Evolutionary conservation across 169 alveolate species (phyloP).

Genomic region (Eimeria maxima): DNA sequence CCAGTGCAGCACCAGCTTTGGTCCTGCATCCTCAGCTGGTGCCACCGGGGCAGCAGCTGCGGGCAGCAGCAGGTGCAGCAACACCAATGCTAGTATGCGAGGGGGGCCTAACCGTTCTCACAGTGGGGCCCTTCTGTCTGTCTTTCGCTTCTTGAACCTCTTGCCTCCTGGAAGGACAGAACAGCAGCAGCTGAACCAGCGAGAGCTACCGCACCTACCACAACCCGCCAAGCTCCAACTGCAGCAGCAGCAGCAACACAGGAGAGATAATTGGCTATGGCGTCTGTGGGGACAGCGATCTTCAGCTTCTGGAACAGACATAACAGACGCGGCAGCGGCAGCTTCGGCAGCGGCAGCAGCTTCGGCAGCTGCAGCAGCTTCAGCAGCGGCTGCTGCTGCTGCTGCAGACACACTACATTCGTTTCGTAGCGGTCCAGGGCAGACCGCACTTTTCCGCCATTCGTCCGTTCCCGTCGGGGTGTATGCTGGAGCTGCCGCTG

Average conservation of each 20-base stretch:
- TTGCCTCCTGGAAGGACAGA: conserved; percentile 65
- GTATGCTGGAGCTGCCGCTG: conserved; percentile 57
- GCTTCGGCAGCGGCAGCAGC: conserved; percentile 67
- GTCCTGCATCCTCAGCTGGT: conserved; percentile 34
- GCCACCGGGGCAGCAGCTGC: conserved; percentile 34
- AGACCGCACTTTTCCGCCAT: conserved; percentile 42
- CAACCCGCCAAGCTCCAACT: conserved; percentile 73
- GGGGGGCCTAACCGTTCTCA: conserved; percentile 51
- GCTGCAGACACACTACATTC: conserved; percentile 32
- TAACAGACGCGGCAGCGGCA: conserved; percentile 57
- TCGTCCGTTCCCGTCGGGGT: conserved; percentile 62
- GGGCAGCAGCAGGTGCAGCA: conserved; percentile 48
- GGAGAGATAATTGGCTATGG: conserved; percentile 75
- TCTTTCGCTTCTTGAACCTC: conserved; percentile 67
- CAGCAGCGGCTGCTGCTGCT: conserved; percentile 37
- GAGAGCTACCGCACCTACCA: conserved; percentile 38
- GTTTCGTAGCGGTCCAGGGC: conserved; percentile 39
- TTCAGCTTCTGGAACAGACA: conserved; percentile 33
- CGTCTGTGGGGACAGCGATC: conserved; percentile 69
- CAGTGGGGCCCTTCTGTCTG: conserved; percentile 69
- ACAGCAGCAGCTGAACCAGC: conserved; percentile 61
- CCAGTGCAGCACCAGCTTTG: conserved; percentile 30
- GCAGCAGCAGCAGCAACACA: conserved; percentile 69
- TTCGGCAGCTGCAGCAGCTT: background rate
- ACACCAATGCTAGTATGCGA: conserved; percentile 11